Evolutionary conservation across 1,139 yeast species (phyloP), one percentile per base, ranked within the genome.

Genomic region (Suhomyces bribrorum): DNA sequence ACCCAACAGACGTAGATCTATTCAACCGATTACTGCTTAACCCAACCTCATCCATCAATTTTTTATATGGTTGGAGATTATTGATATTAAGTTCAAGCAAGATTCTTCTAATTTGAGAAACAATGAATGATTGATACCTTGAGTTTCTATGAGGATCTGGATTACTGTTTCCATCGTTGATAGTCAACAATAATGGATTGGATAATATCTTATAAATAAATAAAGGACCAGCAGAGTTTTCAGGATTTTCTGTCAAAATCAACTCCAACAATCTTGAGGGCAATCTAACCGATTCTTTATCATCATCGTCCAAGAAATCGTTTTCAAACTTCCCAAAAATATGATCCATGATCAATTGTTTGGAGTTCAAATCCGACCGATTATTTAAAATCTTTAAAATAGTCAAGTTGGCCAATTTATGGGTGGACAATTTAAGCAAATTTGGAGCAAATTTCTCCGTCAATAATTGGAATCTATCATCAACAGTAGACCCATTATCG

Each of bases 41-140:
- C 6, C 97, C 97, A 47, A 89, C 94, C 60, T 92, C 97, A 50
- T 92, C 97, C 79, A 90, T 79, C 42, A 92, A 69, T 49, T 95
- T 80, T 57, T 87, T 86, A 62, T 88, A 87, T 18, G 86, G 87
- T 56, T 87, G 95, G 24, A 75, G 75, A 38, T 74, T 71, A 26
- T 56, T 53, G 14, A 81, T 75, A 43, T 79, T 81, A 49, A 79
- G 64, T 32, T 81, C 82, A 39, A 81, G 61, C 39, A 87, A 65
- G 6, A 82, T 76, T 37, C 75, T 64, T 45, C 89, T 72, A 25
- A 84, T 78, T 62, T 84, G 83, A 50, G 73, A 66, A 26, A 77
- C 62, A 20, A 85, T 74, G 45, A 75, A 79, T 44, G 73, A 77
- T 45, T 81, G 83, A 47, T 82, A 75, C 34, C 72, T 74, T n/a